Evolutionary conservation across 2,329 filamentous ascomycete species (phyloP).

Genomic region (Epichloe sibirici): DNA sequence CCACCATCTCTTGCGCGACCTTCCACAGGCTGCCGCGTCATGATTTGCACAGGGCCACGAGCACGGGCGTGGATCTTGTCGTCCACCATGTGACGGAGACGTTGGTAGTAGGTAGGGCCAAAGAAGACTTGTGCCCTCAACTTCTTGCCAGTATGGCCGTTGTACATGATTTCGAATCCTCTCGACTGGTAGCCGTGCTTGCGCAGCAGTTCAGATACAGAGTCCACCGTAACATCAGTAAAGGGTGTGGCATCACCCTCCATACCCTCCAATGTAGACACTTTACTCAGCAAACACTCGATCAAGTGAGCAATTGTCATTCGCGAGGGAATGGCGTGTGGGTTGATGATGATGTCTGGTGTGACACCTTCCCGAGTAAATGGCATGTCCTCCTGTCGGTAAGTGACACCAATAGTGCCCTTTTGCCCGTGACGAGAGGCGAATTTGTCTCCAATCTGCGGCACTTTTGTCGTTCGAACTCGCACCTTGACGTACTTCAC

Average conservation of each 20-base stretch:
- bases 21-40: constrained; percentile 94
- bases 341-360: constrained; percentile 97
- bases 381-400: constrained; percentile 96
- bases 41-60: constrained; percentile 88
- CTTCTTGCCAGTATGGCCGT: constrained; percentile 92
- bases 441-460: constrained; percentile 98
- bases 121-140: constrained; percentile 91
- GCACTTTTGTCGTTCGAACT: constrained; percentile 93
- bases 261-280: constrained; percentile 82
- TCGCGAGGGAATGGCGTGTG: constrained; percentile 97
- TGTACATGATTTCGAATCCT: constrained; percentile 98
- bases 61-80: constrained; percentile 99
- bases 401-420: constrained; percentile 97
- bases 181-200: constrained; percentile 92
- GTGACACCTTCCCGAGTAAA: constrained; percentile 86
- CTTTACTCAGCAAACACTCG: constrained; percentile 94
- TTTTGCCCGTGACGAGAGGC: constrained; percentile 98
- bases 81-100: constrained; percentile 97
- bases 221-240: constrained; percentile 93
- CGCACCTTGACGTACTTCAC: constrained; percentile 95
- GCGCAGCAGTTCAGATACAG: constrained; percentile 73
- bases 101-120: constrained; percentile 96
- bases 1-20: constrained; percentile 97
- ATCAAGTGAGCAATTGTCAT: constrained; percentile 99
- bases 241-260: constrained; percentile 98